Evolutionary conservation across 352 stramenopile species (phyloP).

Genomic region (Pythium brassicae): DNA sequence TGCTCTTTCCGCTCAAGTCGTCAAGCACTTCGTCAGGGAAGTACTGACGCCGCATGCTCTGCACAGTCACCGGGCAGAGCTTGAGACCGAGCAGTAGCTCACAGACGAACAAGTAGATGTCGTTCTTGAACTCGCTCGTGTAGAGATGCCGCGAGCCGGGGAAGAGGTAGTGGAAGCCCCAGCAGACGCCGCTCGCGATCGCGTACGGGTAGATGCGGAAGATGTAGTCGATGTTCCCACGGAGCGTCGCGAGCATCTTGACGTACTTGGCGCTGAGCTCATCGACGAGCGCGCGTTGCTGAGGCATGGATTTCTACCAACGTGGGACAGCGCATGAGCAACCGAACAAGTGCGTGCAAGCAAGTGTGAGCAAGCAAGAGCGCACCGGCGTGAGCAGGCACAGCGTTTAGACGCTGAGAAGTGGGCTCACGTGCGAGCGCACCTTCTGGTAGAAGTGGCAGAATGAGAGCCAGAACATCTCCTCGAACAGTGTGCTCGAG

Average conservation of each 20-base stretch:
- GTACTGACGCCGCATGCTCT: slow-evolving; percentile 56
- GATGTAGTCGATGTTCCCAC: slow-evolving; percentile 78
- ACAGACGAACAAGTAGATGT: slow-evolving; percentile 72
- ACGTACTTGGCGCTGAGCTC: slow-evolving; percentile 75
- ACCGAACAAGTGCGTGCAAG: not conserved
- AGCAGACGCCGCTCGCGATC: slow-evolving; percentile 71
- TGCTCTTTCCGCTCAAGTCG: slow-evolving; percentile 34
- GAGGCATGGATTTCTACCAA: slow-evolving; percentile 38
- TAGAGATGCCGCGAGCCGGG: slow-evolving; percentile 86
- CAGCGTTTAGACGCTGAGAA: too few relatives aligned
- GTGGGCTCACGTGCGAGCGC: too few relatives aligned
- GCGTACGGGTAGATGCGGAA: slow-evolving; percentile 88
- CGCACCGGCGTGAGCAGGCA: too few relatives aligned
- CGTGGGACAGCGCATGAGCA: too few relatives aligned
- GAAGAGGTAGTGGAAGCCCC: slow-evolving; percentile 86
- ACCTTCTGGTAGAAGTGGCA: slow-evolving; percentile 87
- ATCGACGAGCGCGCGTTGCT: slow-evolving; percentile 68
- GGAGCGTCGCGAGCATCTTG: slow-evolving; percentile 69
- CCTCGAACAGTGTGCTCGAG: slow-evolving; percentile 78
- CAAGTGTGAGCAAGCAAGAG: not conserved
- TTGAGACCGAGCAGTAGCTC: slow-evolving; percentile 67
- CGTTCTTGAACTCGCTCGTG: slow-evolving; percentile 73
- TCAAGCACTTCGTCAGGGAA: slow-evolving; percentile 79
- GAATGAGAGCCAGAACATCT: slow-evolving; percentile 87
- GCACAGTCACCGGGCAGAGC: slow-evolving; percentile 59